Base-by-base conservation (phyloP, 148 eudicot genomes). In the Vaccinium myrtillus region DNA sequence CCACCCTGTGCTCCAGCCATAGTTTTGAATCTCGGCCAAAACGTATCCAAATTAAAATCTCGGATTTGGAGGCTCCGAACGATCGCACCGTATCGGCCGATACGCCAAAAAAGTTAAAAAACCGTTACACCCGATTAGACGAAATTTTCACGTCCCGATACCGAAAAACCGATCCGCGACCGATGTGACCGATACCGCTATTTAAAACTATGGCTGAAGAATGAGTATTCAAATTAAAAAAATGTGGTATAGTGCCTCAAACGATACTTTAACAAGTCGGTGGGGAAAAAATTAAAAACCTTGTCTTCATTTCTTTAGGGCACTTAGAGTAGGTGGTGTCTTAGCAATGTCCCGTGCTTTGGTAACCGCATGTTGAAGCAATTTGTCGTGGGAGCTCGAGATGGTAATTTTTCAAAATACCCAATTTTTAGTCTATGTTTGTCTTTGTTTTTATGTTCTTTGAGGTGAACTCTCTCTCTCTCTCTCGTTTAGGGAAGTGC, bases 301-400 rank as follows among this genome's bases (percentile, higher is more conserved):
- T 43, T 36, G 48, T 82, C 9, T 83, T 49, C 36, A 58, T 85
- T 59, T 79, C 83, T 90, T 79, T 75, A 92, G 95, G 99, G 99
- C 49, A 97, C 99, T 82, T 97, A 92, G 99, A 86, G 99, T 97
- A 79, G 99, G 99, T 79, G 99, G 99, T 78, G 98, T 97, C 76
- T 89, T 97, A 85, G 99, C 99, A 73, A 97, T 97, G 99, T 97
- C 99, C 51, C 98, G 99, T 86, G 99, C 99, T 88, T 97, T 89
- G 98, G 98, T 18, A 93, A 97, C 82, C 98, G 99, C 80, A 95
- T 97, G 99, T 87, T 97, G 87, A 97, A 97, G 89, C 99, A 97
- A 83, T 97, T 84, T 87, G 99, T 95, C 48, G 95, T 97, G 70
- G 98, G 99, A 97, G 81, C 99, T 98, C 84, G 99, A 97, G 92